These are phyloP conservation scores for Blastobotrys attinorum DNA, from an alignment of 805 yeast species.

Conservation along the genomic window DNA sequence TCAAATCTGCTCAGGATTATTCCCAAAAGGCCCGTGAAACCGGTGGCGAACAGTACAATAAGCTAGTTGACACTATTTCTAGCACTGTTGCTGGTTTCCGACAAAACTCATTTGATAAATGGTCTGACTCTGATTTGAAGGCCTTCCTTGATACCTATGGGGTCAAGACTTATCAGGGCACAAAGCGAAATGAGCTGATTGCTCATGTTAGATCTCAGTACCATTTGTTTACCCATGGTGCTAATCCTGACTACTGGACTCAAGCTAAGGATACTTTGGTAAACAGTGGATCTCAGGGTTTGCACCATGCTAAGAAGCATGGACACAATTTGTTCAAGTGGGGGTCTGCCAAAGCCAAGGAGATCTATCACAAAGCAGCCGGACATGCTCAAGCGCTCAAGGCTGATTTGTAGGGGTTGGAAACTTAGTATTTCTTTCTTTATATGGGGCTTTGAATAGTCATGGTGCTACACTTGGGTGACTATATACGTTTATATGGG, in stretches of 20 bases:
- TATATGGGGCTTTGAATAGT: too few relatives aligned
- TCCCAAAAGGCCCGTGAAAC: conserved; percentile 35
- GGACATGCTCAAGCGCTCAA: too few relatives aligned
- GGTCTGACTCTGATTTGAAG: conserved; percentile 48
- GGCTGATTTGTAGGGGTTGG: not conserved
- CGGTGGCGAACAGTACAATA: conserved; percentile 26
- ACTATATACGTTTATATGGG: too few relatives aligned
- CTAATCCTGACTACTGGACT: conserved; percentile 4
- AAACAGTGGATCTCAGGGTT: not conserved
- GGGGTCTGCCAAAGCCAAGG: not conserved
- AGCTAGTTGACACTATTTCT: not conserved
- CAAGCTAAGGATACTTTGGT: conserved; percentile 1
- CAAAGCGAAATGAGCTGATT: conserved; percentile 16
- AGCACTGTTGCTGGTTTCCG: conserved; percentile 25
- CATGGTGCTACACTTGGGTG: too few relatives aligned
- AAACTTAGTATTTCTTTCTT: too few relatives aligned
- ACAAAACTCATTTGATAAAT: conserved; percentile 40
- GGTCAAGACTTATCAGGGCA: conserved; percentile 17
- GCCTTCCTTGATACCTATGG: conserved; percentile 47
- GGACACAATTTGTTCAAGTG: not conserved
- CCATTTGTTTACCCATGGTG: conserved; percentile 6
- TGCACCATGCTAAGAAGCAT: not conserved
- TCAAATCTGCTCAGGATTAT: conserved; percentile 12
- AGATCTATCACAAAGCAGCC: not conserved
- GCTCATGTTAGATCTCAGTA: conserved; percentile 12